A percentile compares a stretch with the other conserved stretches of the same genome.
These are phyloP conservation scores for Alternaria atra DNA, from an alignment of 2,329 filamentous ascomycete genomes.

Conservation along the genomic window DNA sequence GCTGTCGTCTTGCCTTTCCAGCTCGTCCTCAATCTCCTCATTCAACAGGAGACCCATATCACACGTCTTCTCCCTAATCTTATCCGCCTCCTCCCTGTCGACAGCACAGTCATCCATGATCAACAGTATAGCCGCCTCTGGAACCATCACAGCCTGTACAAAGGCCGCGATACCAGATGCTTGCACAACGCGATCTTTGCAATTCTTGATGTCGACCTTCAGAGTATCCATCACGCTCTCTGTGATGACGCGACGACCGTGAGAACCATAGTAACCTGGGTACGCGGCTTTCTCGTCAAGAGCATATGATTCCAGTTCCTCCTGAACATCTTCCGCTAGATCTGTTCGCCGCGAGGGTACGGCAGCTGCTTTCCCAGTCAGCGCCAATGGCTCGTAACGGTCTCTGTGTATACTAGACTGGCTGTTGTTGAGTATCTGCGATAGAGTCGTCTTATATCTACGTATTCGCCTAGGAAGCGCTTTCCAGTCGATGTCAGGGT, in stretches of 20 bases:
- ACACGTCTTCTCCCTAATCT: constrained; percentile 72
- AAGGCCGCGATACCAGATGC: constrained; percentile 44
- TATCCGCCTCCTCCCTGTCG: constrained; percentile 55
- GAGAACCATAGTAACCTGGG: constrained; percentile 82
- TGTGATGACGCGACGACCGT: constrained; percentile 76
- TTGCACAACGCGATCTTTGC: constrained; percentile 43
- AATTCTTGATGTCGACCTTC: constrained; percentile 36
- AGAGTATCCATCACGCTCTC: constrained; percentile 49
- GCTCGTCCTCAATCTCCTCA: constrained; percentile 66
- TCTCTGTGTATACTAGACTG: constrained; percentile 20
- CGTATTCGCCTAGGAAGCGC: constrained; percentile 67
- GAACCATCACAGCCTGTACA: constrained; percentile 68
- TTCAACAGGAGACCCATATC: constrained; percentile 73
- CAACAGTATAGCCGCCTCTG: constrained; percentile 68
- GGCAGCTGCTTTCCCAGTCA: constrained; percentile 38
- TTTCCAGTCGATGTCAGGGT: constrained; percentile 77
- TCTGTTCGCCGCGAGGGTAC: constrained; percentile 52
- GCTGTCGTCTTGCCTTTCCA: constrained; percentile 38
- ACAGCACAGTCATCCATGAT: constrained; percentile 67
- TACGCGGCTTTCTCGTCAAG: constrained; percentile 30
- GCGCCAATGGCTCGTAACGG: constrained; percentile 33
- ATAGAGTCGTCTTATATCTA: constrained; percentile 64
- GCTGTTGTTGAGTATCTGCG: constrained; percentile 66
- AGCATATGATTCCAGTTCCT: constrained; percentile 39
- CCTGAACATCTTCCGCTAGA: constrained; percentile 50